Base-by-base conservation (phyloP, 768 basidiomycete species). In the Tulasnella sp. region DNA sequence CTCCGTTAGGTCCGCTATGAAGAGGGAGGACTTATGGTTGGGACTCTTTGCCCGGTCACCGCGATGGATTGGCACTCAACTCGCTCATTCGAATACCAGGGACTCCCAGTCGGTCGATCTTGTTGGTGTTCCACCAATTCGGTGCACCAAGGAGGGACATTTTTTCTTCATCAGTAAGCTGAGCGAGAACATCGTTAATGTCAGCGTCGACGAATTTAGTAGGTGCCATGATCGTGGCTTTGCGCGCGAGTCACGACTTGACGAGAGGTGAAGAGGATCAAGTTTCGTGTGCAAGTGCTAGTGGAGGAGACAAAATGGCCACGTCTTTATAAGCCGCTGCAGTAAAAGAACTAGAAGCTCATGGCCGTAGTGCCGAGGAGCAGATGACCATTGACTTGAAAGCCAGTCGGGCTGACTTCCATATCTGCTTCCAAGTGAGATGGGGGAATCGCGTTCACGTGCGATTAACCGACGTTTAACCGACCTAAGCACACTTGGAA, bases 91-190 rank as follows among this genome's bases (percentile, higher is more conserved):
- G 94, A 84, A 94, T 86, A 18, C 92, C 89, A 54, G 93, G 94
- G 78, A 95, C 87, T 2, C 92, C 91, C 2, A 94, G 87, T 11
- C 93, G 87, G 28, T 92, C 89, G 37, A 95, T 86, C 28, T 86
- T 87, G 78, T 91, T 89, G 0, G 94, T 94, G 83, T 93, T 90
- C 94, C 93, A 94, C 84, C 93, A 92, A 22, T 93, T 93, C 28
- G 92, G 92, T 24, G 93, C 94, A 1, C 92, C 92, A 8, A 89
- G 92, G 37, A 95, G 87, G 60, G 88, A 86, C 83, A 94, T 93
- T 0, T 93, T 91, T 83, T 95, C 94, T 50, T 94, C 93, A 0
- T 89, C 91, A 1, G 92, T 92, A 81, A 95, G 86, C 79, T 90
- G 87, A n/a, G 90, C 89, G 75, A 94, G 86, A 77, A 94, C 86